Evolutionary conservation across 1,139 yeast genomes (phyloP).

Genomic region (Debaryomyces nepalensis): DNA sequence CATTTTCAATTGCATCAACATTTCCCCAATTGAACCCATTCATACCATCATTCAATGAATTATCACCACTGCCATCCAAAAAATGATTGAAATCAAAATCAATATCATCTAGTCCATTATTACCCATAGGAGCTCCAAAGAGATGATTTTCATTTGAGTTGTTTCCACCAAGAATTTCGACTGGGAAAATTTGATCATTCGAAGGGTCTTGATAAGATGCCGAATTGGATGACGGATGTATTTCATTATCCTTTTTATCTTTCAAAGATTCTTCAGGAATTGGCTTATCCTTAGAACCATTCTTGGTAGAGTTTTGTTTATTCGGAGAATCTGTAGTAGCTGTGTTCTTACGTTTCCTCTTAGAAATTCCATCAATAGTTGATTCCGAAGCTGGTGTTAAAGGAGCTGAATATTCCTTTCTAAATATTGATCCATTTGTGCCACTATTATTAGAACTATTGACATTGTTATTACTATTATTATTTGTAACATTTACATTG

Average conservation of each 20-base stretch:
- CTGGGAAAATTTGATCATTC: conserved; percentile 42
- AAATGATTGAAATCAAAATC: conserved; percentile 61
- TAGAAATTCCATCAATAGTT: conserved; percentile 26
- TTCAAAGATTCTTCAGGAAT: conserved; percentile 29
- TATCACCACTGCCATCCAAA: conserved; percentile 48
- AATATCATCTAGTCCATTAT: conserved; percentile 45
- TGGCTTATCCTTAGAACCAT: conserved; percentile 30
- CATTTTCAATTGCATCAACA: conserved; percentile 52
- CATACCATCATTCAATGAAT: conserved; percentile 41
- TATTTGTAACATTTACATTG: conserved; percentile 19
- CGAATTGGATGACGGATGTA: conserved; percentile 29
- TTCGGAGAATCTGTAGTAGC: conserved; percentile 40
- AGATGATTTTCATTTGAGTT: conserved; percentile 27
- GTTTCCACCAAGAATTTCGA: conserved; percentile 36
- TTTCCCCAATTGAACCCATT: conserved; percentile 60
- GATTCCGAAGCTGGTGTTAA: conserved; percentile 51
- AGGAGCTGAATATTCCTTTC: conserved; percentile 47
- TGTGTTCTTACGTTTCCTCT: conserved; percentile 33
- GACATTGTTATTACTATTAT: conserved; percentile 19
- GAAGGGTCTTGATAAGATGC: conserved; percentile 32
- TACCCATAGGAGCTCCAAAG: conserved; percentile 23
- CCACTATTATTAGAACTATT: conserved; percentile 15
- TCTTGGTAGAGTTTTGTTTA: conserved; percentile 27
- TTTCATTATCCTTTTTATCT: conserved; percentile 23
- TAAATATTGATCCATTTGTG: conserved; percentile 20